Evolutionary conservation across 176 grass and related monocot species (phyloP).

Genomic region (Phyllostachys edulis): DNA sequence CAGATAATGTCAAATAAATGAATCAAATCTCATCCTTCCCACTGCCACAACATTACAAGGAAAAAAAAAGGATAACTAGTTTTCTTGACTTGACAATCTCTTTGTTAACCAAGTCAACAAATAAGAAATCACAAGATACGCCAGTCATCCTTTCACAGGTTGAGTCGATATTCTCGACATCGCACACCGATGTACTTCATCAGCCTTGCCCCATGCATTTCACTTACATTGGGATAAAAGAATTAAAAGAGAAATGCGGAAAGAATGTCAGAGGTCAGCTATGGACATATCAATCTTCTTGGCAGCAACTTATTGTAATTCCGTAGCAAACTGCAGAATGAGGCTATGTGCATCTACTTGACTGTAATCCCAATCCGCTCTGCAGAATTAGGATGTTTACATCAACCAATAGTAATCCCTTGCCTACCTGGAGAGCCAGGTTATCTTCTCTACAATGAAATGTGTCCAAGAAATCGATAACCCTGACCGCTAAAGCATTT

Average conservation of each 20-base stretch:
- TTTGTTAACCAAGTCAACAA: slow-evolving; percentile 26
- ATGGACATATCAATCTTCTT: slow-evolving; percentile 37
- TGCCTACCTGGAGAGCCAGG: slow-evolving; percentile 8
- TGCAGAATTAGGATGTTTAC: background rate
- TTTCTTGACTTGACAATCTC: slow-evolving; percentile 25
- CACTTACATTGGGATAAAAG: background rate
- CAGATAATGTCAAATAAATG: slow-evolving; percentile 26
- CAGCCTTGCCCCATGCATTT: background rate
- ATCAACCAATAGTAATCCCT: background rate
- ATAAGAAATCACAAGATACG: background rate
- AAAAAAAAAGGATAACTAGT: background rate
- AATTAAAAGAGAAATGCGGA: background rate
- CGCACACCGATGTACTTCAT: background rate
- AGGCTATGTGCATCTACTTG: background rate
- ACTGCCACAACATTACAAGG: slow-evolving; percentile 14
- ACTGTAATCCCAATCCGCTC: slow-evolving; percentile 5
- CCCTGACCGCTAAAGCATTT: background rate
- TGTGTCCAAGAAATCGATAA: background rate
- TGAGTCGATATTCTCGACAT: background rate
- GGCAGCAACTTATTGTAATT: slow-evolving; percentile 12
- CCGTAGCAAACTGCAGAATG: slow-evolving; percentile 5
- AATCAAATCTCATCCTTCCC: slow-evolving; percentile 25
- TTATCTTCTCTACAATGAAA: slow-evolving; percentile 39
- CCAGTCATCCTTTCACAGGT: background rate
- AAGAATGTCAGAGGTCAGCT: slow-evolving; percentile 35